A percentile compares a stretch with the other conserved stretches of the same genome.
Evolutionary conservation across 176 grass and related monocot species (phyloP).

Genomic region (Triticum dicoccoides): DNA sequence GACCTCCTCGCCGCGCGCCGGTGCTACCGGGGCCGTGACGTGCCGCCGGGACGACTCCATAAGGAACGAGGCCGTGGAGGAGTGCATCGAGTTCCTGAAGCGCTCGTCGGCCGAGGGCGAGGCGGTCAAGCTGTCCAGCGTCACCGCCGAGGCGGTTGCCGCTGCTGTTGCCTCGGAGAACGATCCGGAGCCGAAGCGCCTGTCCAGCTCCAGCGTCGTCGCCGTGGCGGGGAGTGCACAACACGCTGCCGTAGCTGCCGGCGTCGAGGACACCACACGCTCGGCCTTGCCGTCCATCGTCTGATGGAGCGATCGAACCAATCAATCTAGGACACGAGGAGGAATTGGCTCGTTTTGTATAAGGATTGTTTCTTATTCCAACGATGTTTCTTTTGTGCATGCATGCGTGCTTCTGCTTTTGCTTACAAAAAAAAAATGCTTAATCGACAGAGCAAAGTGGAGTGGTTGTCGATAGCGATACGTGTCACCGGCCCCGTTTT

Average conservation of each 20-base stretch:
- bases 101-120: slow-evolving; percentile 62
- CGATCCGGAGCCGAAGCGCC: neutral
- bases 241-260: neutral
- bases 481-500: neutral
- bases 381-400: neutral
- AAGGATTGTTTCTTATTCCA: neutral
- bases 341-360: neutral
- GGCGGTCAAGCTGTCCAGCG: slow-evolving; percentile 33
- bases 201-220: neutral
- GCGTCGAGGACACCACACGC: neutral
- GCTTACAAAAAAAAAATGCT: neutral
- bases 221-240: too few species aligned
- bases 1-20: slow-evolving; percentile 18
- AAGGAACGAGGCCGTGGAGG: slow-evolving; percentile 59
- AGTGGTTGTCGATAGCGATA: neutral
- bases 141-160: neutral
- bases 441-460: neutral
- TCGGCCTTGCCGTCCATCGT: neutral
- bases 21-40: neutral
- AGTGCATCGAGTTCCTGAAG: slow-evolving; percentile 85
- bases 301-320: slow-evolving; percentile 1
- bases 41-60: slow-evolving; percentile 53
- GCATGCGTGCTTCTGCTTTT: slow-evolving; percentile 18
- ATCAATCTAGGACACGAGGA: neutral
- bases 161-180: neutral